phyloP scores from a whole-genome alignment of 768 basidiomycete species.

The Collybia mongolica region DNA sequence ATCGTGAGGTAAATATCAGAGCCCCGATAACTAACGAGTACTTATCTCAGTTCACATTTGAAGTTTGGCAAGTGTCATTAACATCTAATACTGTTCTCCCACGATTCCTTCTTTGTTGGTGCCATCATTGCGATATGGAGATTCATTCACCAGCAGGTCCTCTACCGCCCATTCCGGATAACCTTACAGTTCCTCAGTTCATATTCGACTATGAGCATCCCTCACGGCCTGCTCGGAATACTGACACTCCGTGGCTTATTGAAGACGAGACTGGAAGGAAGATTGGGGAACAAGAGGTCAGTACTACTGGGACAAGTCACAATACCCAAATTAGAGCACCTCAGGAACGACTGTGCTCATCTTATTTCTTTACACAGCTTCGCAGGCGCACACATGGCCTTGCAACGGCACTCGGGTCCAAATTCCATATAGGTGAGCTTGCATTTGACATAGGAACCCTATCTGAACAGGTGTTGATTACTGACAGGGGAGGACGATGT shows the following conservation, averaged over 20 bases:
- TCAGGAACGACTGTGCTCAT: background rate
- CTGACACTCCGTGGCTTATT: slow-evolving; percentile 42
- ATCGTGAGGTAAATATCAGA: background rate
- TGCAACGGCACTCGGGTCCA: slow-evolving; percentile 42
- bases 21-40: background rate
- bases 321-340: background rate
- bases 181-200: slow-evolving; percentile 53
- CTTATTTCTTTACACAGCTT: slow-evolving; percentile 26
- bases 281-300: slow-evolving; percentile 39
- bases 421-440: slow-evolving; percentile 42
- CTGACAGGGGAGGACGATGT: slow-evolving; percentile 46
- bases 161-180: slow-evolving; percentile 45
- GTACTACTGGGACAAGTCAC: slow-evolving; percentile 2
- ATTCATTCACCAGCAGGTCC: slow-evolving; percentile 24
- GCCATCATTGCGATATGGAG: slow-evolving; percentile 19
- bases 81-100: background rate
- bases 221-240: slow-evolving; percentile 33
- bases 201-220: slow-evolving; percentile 45
- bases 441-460: background rate
- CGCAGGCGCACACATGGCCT: slow-evolving; percentile 45
- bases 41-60: too few species aligned
- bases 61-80: background rate
- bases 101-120: slow-evolving; percentile 1
- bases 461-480: background rate
- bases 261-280: slow-evolving; percentile 46